Percentiles rank a stretch among this genome's conserved stretches.
Evolutionary conservation across 2,329 filamentous ascomycete species (phyloP).

Genomic region (Metarhizium rileyi): DNA sequence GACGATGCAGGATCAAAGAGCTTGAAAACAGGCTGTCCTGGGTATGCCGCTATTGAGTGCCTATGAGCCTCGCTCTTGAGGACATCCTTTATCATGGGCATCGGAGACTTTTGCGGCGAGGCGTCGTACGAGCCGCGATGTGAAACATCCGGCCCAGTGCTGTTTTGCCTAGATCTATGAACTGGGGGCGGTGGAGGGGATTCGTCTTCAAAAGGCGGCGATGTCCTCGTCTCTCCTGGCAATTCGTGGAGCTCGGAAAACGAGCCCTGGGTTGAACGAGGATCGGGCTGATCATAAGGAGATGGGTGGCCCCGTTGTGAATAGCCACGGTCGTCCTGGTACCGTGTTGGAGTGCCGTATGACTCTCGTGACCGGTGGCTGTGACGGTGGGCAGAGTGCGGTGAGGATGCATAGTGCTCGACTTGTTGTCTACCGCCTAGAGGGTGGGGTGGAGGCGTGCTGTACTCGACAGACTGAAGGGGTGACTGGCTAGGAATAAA

Average conservation of each 20-base stretch:
- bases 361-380: constrained; percentile 25
- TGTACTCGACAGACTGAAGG: constrained; percentile 42
- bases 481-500: constrained; percentile 44
- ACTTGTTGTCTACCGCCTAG: constrained; percentile 10
- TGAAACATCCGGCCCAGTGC: constrained; percentile 31
- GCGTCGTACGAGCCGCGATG: constrained; percentile 32
- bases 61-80: constrained; percentile 48
- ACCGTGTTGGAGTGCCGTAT: constrained; percentile 24
- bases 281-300: constrained; percentile 29
- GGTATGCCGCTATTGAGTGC: constrained; percentile 39
- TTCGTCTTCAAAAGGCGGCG: constrained; percentile 29
- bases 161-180: constrained; percentile 39
- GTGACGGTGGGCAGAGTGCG: constrained; percentile 19
- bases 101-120: constrained; percentile 33
- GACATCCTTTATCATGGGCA: constrained; percentile 50
- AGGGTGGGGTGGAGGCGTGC: constrained; percentile 23
- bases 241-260: constrained; percentile 24
- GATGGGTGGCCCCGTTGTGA: constrained; percentile 20
- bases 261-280: constrained; percentile 24
- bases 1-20: constrained; percentile 38
- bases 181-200: constrained; percentile 47
- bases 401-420: constrained; percentile 25
- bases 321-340: constrained; percentile 28
- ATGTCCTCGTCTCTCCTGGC: constrained; percentile 24
- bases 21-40: constrained; percentile 43